These are phyloP conservation scores for Pouteria campechiana DNA, from an alignment of 179 eudicot species.

Conservation along the genomic window DNA sequence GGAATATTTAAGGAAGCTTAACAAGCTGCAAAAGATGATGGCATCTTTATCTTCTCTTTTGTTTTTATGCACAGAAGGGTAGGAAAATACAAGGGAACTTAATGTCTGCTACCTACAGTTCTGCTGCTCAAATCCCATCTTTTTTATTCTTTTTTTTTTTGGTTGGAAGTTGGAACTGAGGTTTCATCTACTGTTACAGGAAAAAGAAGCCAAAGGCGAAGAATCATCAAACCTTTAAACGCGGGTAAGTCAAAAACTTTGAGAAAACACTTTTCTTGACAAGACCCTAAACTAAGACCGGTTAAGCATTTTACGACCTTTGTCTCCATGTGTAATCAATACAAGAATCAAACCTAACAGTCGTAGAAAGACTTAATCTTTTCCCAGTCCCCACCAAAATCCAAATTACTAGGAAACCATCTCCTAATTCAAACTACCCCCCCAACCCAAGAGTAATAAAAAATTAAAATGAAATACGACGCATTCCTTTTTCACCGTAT, in stretches of 20 bases:
- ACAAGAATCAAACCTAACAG: background rate
- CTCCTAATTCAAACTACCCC: background rate
- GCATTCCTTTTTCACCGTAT: too few species aligned
- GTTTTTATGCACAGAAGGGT: too few species aligned
- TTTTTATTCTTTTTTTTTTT: background rate
- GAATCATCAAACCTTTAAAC: slow-evolving; percentile 1
- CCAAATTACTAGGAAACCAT: slow-evolving; percentile 1
- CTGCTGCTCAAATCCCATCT: background rate
- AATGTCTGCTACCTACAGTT: background rate
- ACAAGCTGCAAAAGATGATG: background rate
- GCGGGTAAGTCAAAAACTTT: background rate
- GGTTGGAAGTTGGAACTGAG: background rate
- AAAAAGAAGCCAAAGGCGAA: background rate
- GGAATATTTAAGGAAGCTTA: slow-evolving; percentile 16
- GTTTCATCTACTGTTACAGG: background rate
- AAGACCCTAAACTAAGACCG: slow-evolving; percentile 5
- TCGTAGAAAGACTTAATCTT: slow-evolving; percentile 9
- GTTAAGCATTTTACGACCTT: background rate
- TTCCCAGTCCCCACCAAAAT: slow-evolving; percentile 6
- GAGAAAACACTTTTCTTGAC: background rate
- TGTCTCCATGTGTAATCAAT: background rate
- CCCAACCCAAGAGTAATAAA: background rate
- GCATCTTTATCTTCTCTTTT: too few species aligned
- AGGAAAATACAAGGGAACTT: background rate
- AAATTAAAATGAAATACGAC: too few species aligned